phyloP scores from a whole-genome alignment of 495 filamentous ascomycete genomes.

The Penicillium cinerascens region DNA sequence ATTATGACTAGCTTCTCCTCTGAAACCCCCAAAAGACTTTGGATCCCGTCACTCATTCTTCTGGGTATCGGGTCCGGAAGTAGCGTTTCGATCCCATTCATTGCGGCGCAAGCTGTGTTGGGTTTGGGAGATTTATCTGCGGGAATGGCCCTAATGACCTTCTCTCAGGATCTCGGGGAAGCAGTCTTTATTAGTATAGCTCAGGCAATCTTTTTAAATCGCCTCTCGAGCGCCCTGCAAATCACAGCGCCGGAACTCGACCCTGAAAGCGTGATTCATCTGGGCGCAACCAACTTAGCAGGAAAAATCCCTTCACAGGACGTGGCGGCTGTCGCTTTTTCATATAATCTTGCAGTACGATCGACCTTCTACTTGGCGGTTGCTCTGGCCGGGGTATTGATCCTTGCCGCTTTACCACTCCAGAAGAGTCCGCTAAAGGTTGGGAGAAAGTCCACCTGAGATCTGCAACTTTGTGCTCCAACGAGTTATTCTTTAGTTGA shows the following conservation, averaged over 20 bases:
- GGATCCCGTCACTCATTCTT: constrained; percentile 1
- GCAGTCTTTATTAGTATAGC: constrained; percentile 1
- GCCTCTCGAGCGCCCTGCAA: neutral
- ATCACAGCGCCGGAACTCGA: neutral
- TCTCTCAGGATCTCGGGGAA: constrained; percentile 1
- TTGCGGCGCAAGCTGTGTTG: neutral
- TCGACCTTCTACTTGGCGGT: no score
- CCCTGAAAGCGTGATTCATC: neutral
- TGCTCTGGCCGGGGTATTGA: no score
- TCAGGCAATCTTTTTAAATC: neutral
- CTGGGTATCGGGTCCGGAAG: neutral
- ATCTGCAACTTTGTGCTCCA: no score
- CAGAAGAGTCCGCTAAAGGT: no score
- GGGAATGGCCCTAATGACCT: constrained; percentile 1
- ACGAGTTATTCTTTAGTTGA: no score
- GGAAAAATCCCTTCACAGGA: no score
- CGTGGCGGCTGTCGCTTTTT: no score
- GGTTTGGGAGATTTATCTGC: neutral
- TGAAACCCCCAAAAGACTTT: neutral
- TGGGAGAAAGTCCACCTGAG: no score
- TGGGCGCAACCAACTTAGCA: no score
- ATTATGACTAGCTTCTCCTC: neutral
- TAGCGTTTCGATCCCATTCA: neutral
- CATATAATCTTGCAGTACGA: no score
- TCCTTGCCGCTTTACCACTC: no score